These are phyloP conservation scores for Zygosaccharomyces sapae DNA, from an alignment of 1,139 yeast genomes.

Conservation along the genomic window DNA sequence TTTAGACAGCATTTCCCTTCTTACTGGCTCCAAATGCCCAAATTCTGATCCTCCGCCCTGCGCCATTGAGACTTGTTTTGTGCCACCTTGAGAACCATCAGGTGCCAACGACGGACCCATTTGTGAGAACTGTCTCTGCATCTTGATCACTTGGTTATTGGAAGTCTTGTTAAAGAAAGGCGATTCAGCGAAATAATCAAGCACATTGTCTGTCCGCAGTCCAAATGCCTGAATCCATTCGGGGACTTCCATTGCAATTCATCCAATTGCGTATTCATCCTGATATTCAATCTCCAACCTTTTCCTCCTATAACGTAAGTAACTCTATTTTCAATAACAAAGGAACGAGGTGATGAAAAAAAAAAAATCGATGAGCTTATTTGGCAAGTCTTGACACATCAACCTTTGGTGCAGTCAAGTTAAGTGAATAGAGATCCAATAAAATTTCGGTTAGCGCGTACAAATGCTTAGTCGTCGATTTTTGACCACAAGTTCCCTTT, in stretches of 20 bases:
- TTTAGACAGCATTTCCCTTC: constrained; percentile 25
- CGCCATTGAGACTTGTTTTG: not conserved
- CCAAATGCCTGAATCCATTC: constrained; percentile 94
- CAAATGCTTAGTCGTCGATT: constrained; percentile 21
- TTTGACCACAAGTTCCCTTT: constrained; percentile 14
- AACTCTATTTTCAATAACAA: not conserved
- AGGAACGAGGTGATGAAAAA: not conserved
- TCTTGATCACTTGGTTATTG: constrained; percentile 87
- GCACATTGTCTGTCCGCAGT: constrained; percentile 78
- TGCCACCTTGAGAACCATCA: constrained; percentile 1
- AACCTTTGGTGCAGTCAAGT: not conserved
- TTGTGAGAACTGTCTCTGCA: constrained; percentile 77
- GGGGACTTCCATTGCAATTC: constrained; percentile 97
- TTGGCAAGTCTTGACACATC: not conserved
- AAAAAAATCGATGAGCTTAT: constrained; percentile 1
- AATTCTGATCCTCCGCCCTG: constrained; percentile 15
- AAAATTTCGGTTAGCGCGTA: not conserved
- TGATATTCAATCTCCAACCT: not conserved
- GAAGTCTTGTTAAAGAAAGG: constrained; percentile 95
- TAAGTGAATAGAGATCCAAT: not conserved
- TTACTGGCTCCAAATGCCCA: constrained; percentile 21
- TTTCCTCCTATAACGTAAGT: not conserved
- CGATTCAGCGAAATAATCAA: constrained; percentile 87
- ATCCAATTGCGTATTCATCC: constrained; percentile 48
- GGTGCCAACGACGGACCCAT: constrained; percentile 20